Percentiles rank a stretch among this genome's conserved stretches.
Evolutionary conservation across 306 rosid species (phyloP).

Genomic region (Cicer judaicum): DNA sequence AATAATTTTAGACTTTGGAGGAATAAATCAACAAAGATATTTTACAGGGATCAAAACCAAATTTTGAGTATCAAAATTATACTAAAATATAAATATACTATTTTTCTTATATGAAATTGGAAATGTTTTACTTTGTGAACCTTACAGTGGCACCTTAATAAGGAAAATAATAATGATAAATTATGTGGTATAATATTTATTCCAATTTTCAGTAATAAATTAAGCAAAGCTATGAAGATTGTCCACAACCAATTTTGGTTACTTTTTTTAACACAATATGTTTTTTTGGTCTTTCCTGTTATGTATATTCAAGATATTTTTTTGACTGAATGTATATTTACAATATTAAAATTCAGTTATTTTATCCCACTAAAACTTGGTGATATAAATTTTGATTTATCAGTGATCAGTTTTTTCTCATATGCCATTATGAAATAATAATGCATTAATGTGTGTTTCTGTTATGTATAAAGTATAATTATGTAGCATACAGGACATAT

Average conservation of each 20-base stretch:
- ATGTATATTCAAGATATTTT: neutral
- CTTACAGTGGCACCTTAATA: neutral
- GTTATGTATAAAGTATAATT: conserved; percentile 30
- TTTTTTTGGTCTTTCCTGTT: conserved; percentile 11
- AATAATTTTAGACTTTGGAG: too few species aligned
- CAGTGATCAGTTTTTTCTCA: conserved; percentile 27
- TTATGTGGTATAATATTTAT: conserved; percentile 6
- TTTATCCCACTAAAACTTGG: conserved; percentile 18
- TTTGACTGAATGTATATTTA: neutral
- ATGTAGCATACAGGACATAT: conserved; percentile 12
- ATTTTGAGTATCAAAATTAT: conserved; percentile 3
- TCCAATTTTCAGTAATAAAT: conserved; percentile 13
- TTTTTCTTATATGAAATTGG: conserved; percentile 14
- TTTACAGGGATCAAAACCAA: too few species aligned
- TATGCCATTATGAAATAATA: conserved; percentile 10
- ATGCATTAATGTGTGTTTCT: conserved; percentile 39
- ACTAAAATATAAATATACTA: neutral
- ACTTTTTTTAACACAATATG: neutral
- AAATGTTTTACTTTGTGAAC: conserved; percentile 26
- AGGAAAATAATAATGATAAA: conserved; percentile 29
- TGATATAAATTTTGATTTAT: conserved; percentile 17
- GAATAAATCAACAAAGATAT: too few species aligned
- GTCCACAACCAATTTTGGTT: conserved; percentile 17
- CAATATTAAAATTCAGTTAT: conserved; percentile 5
- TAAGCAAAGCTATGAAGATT: conserved; percentile 7